These are phyloP conservation scores for Dalbergia oliveri DNA, from an alignment of 306 rosid species.

Conservation along the genomic window DNA sequence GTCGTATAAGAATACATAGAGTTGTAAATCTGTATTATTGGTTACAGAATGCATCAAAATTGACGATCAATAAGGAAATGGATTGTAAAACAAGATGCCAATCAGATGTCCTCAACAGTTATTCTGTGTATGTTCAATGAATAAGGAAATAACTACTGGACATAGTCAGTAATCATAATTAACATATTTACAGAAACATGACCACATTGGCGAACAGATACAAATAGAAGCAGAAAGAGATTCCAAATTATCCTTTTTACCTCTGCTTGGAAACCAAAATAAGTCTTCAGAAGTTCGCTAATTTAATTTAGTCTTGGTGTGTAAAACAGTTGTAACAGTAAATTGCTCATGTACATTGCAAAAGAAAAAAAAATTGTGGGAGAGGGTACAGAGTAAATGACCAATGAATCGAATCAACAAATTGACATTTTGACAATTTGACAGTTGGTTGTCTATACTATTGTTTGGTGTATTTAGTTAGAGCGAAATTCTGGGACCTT, in stretches of 20 bases:
- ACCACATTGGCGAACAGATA: neutral
- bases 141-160: neutral
- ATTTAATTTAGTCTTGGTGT: neutral
- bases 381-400: neutral
- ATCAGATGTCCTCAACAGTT: neutral
- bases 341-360: constrained; percentile 11
- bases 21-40: neutral
- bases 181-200: neutral
- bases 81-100: neutral
- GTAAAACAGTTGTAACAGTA: neutral
- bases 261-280: neutral
- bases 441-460: neutral
- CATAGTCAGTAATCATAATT: neutral
- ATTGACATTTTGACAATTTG: neutral
- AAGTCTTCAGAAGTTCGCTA: neutral
- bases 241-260: no score
- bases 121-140: neutral
- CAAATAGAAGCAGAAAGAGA: neutral
- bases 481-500: no score
- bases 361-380: neutral
- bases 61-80: neutral
- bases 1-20: neutral
- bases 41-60: neutral
- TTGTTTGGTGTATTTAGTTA: no score
- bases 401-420: neutral